A percentile compares a stretch with the other conserved stretches of the same genome.
These are phyloP conservation scores for Nasturtium officinale DNA, from an alignment of 345 rosid genomes.

Conservation along the genomic window DNA sequence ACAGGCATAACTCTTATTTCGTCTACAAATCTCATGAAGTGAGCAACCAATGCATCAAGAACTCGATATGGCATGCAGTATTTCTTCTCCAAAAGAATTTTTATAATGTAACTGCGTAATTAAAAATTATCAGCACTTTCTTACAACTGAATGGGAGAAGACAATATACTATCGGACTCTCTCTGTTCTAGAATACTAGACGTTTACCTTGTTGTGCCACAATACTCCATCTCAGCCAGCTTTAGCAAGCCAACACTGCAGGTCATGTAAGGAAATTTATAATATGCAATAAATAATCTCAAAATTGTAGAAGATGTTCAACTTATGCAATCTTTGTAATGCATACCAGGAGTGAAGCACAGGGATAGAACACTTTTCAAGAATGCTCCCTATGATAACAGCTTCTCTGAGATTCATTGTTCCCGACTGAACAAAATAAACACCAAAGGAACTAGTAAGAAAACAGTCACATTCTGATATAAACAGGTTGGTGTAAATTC, in stretches of 20 bases:
- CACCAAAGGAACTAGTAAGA: not conserved
- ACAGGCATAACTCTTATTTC: constrained; percentile 92
- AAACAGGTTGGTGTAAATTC: not conserved
- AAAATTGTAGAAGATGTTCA: not conserved
- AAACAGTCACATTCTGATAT: not conserved
- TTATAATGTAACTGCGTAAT: constrained; percentile 77
- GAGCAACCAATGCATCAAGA: constrained; percentile 75
- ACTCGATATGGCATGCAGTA: constrained; percentile 86
- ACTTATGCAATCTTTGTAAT: not conserved
- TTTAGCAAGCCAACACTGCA: constrained; percentile 78
- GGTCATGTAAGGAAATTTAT: constrained; percentile 28
- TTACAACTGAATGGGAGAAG: not conserved
- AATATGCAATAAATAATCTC: not conserved
- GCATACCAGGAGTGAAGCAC: constrained; percentile 87
- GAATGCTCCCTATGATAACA: constrained; percentile 82
- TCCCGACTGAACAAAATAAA: constrained; percentile 66
- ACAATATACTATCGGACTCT: not conserved
- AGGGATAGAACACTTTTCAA: constrained; percentile 84
- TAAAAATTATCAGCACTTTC: constrained; percentile 9
- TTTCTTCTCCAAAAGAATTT: constrained; percentile 90
- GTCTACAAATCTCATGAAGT: constrained; percentile 77
- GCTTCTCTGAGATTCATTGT: constrained; percentile 95
- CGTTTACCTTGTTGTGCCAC: constrained; percentile 91
- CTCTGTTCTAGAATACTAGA: not conserved
- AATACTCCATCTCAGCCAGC: constrained; percentile 92